Evolutionary conservation across 306 rosid genomes (phyloP), one percentile per base, ranked within the genome.

Genomic region (Psophocarpus tetragonolobus): DNA sequence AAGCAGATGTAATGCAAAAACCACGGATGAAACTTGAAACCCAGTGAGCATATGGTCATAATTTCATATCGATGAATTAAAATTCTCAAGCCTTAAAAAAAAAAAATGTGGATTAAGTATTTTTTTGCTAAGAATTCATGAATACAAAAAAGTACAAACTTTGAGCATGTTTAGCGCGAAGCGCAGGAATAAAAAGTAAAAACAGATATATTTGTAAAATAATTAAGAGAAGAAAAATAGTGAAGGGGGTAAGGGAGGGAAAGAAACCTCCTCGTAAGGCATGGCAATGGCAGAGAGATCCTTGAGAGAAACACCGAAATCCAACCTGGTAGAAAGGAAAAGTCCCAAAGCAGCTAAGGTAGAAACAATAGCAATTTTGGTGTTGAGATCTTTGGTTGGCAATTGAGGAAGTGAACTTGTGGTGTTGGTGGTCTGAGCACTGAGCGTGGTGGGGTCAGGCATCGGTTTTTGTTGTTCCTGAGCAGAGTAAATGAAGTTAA

Each of bases 221-320:
- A 56, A 56, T 5, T 26, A 39, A 38, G 10, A 63, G 50, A 12
- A 39, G 15, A 58, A 18, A 53, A 17, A 27, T 1, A 38, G 2
- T 27, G 60, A 54, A 27, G 27, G 4, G 11, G 9, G 44, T 44
- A 75, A 38, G 65, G 2, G 15, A 13, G 39, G 14, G 13, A 17
- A 72, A 47, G 30, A 61, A 78, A 95, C 97, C 97, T 87, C 88
- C 76, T 95, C 97, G 51, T 89, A 95, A 66, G 99, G 97, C 76
- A 95, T 90, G 45, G 99, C 97, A 69, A 64, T 80, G 69, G 87
- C 90, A 80, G 99, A 33, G 20, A 95, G 83, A 87, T 95, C 97
- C 83, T 88, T 95, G 87, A 95, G 79, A 76, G 99, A 95, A 86
- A 95, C 96, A 47, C 97, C 99, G 32, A 95, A 86, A 82, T 95